A percentile compares a stretch with the other conserved stretches of the same genome.
These are phyloP conservation scores for Sphagnum magellanicum DNA, from an alignment of 228 moss, liverwort and hornwort species.

Conservation along the genomic window DNA sequence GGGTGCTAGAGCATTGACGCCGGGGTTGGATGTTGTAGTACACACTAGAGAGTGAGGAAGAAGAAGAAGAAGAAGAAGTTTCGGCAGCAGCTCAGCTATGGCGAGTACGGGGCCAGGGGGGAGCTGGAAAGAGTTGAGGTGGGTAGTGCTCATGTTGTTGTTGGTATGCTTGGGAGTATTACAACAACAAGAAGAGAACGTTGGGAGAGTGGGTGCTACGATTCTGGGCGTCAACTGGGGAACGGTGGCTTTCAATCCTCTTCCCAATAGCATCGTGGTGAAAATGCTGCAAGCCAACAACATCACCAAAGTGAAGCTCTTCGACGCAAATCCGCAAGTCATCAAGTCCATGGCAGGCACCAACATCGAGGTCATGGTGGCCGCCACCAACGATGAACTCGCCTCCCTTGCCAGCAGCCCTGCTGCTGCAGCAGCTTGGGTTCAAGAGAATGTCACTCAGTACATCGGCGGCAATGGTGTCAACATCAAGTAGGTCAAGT, in stretches of 20 bases:
- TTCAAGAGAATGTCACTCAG: slow-evolving; percentile 65
- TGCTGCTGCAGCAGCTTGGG: slow-evolving; percentile 63
- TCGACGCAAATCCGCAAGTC: slow-evolving; percentile 52
- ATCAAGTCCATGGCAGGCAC: slow-evolving; percentile 61
- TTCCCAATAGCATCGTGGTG: slow-evolving; percentile 65
- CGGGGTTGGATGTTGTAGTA: too few species aligned
- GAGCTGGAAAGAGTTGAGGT: neutral
- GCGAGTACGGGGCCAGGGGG: too few species aligned
- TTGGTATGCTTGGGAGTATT: slow-evolving; percentile 5
- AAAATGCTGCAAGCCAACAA: slow-evolving; percentile 62
- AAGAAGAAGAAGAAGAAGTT: too few species aligned
- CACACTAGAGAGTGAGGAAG: too few species aligned
- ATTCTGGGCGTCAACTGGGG: slow-evolving; percentile 86
- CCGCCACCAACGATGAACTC: slow-evolving; percentile 77
- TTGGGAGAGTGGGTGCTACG: neutral
- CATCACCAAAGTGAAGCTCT: slow-evolving; percentile 76
- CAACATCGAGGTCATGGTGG: slow-evolving; percentile 80
- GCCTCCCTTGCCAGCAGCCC: slow-evolving; percentile 30
- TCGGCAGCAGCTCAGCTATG: too few species aligned
- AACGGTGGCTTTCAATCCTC: slow-evolving; percentile 65
- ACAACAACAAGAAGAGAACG: neutral
- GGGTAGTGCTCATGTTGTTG: slow-evolving; percentile 9
- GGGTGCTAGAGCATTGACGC: too few species aligned
- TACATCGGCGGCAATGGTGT: slow-evolving; percentile 53
- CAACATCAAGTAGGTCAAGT: slow-evolving; percentile 53